These are phyloP conservation scores for Podosphaera leucotricha DNA, from an alignment of 2,329 filamentous ascomycete genomes.

Conservation along the genomic window DNA sequence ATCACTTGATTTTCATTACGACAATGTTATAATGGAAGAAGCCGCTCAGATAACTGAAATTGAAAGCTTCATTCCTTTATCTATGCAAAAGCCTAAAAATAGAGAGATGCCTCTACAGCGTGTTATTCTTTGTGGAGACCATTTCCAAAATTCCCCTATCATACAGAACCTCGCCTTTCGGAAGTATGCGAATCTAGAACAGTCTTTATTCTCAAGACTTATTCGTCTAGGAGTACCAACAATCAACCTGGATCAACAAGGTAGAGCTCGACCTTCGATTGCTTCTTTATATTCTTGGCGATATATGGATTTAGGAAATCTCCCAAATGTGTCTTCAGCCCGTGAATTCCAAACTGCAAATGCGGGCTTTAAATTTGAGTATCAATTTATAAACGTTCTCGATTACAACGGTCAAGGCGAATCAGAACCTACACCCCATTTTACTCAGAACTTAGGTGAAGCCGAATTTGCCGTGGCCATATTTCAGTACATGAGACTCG, in stretches of 20 bases:
- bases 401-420: conserved; percentile 85
- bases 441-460: conserved; percentile 88
- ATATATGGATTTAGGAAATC: conserved; percentile 56
- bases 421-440: conserved; percentile 74
- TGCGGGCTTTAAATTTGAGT: conserved; percentile 78
- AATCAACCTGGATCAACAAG: conserved; percentile 78
- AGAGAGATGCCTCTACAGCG: conserved; percentile 59
- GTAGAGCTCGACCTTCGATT: conserved; percentile 67
- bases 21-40: conserved; percentile 97
- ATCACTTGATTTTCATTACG: conserved; percentile 80
- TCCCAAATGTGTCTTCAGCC: conserved; percentile 46
- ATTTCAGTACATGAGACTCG: conserved; percentile 89
- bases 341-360: conserved; percentile 63
- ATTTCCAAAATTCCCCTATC: conserved; percentile 88
- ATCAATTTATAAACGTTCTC: conserved; percentile 87
- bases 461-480: conserved; percentile 92
- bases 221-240: conserved; percentile 82
- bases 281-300: conserved; percentile 86
- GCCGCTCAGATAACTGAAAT: conserved; percentile 95
- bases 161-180: conserved; percentile 87
- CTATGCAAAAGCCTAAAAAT: conserved; percentile 61
- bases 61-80: conserved; percentile 84
- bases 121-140: conserved; percentile 81
- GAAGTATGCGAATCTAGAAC: conserved; percentile 86
- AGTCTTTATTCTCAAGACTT: conserved; percentile 79